These are phyloP conservation scores for Candida caryicola DNA, from an alignment of 805 yeast genomes.

Conservation along the genomic window DNA sequence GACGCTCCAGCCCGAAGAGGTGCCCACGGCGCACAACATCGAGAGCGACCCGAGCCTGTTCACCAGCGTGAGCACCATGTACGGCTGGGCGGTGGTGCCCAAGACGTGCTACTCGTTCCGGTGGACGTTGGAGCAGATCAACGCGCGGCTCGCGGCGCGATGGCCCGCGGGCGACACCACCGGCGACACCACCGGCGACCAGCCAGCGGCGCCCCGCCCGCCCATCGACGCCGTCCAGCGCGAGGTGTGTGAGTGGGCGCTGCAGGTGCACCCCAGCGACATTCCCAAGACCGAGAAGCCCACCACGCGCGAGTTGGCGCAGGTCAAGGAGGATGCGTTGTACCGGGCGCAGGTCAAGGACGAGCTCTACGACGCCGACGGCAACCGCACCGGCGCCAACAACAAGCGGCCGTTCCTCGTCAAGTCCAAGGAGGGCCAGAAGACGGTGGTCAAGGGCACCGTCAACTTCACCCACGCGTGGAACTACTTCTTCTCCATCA, in stretches of 20 bases:
- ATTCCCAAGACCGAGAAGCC: constrained; percentile 14
- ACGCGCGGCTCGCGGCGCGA: neutral
- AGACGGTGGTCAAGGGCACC: constrained; percentile 11
- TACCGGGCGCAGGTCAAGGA: constrained; percentile 22
- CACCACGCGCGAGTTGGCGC: constrained; percentile 11
- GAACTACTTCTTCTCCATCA: constrained; percentile 29
- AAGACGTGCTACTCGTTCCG: constrained; percentile 15
- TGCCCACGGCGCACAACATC: constrained; percentile 11
- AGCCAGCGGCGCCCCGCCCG: neutral
- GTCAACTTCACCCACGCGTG: constrained; percentile 33
- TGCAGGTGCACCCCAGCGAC: constrained; percentile 6
- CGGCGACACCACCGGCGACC: too few relatives aligned
- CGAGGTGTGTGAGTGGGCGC: constrained; percentile 17
- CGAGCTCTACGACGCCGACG: constrained; percentile 11
- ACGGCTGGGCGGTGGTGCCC: constrained; percentile 24
- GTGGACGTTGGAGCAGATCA: constrained; percentile 18
- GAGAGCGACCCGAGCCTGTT: constrained; percentile 12
- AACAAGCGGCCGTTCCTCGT: constrained; percentile 1
- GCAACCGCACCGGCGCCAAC: constrained; percentile 4
- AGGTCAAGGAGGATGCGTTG: constrained; percentile 17
- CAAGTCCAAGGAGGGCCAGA: constrained; percentile 7
- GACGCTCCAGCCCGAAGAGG: constrained; percentile 1
- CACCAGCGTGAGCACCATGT: constrained; percentile 15
- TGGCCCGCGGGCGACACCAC: neutral
- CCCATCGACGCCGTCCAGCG: constrained; percentile 1